Evolutionary conservation across 768 basidiomycete genomes (phyloP), one percentile per base, ranked within the genome.

Genomic region (Dioszegia crocea): DNA sequence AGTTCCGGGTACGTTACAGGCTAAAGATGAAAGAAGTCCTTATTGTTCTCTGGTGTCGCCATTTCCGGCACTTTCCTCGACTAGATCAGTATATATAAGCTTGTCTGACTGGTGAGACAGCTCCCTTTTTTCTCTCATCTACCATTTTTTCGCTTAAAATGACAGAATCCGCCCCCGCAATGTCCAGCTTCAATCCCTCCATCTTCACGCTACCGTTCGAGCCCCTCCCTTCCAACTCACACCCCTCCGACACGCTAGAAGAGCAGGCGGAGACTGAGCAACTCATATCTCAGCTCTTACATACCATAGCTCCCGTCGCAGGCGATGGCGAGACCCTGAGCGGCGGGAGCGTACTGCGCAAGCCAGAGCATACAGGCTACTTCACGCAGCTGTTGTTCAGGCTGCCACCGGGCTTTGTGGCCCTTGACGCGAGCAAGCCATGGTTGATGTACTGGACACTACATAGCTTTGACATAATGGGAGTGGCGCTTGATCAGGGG

Each of bases 401-500:
- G 1, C 88, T 98, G 43, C 90, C 92, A 0, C 79, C 81, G 11
- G 81, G 85, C 56, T 98, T 90, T 73, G 82, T 80, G 19, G 85
- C 85, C 45, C 88, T 97, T 68, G 96, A 98, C 73, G 93, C 94
- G 0, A 92, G 89, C 65, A 87, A 94, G 67, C 88, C 96, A 0
- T 98, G 96, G 96, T 79, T 97, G 27, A 74, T 97, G 59, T 97
- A 89, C 78, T 98, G 96, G 93, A 86, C 85, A 0, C 73, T 93
- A 10, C 92, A 99, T 67, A 81, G 86, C 14, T 87, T 96, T 67
- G 86, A 88, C 66, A 72, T 85, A 2, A 72, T 94, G 43, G 89
- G 91, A 49, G 85, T 89, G 6, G 86, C 80, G 1, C 67, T 94
- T 49, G 91, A 93, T 80, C 85, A 86, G 1, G 81, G 78, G 19